Percentiles rank a stretch among this genome's conserved stretches.
Evolutionary conservation across 78 protist species (phyloP).

Genomic region (Tieghemostelium lacteum): DNA sequence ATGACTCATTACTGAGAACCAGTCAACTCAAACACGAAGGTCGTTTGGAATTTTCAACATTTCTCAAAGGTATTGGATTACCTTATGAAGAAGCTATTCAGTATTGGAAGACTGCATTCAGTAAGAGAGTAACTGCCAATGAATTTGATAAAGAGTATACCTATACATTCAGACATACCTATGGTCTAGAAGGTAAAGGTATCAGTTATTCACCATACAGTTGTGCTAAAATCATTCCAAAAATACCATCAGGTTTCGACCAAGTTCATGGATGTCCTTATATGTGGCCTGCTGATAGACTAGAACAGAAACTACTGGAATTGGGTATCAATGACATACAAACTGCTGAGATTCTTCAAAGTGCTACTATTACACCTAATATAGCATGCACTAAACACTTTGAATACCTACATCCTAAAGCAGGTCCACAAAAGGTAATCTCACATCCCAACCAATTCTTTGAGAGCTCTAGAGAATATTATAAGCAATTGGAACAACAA

Average conservation of each 20-base stretch:
- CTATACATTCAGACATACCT: slow-evolving; percentile 91
- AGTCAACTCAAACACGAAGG: slow-evolving; percentile 89
- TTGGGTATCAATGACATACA: slow-evolving; percentile 11
- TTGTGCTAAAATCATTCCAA: slow-evolving; percentile 77
- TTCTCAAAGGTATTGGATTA: slow-evolving; percentile 93
- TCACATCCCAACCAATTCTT: slow-evolving; percentile 77
- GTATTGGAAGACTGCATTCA: slow-evolving; percentile 86
- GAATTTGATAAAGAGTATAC: slow-evolving; percentile 89
- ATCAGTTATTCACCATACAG: slow-evolving; percentile 81
- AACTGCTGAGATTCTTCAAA: slow-evolving; percentile 18
- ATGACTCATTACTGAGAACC: slow-evolving; percentile 28
- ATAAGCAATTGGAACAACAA: background rate
- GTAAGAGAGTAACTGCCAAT: slow-evolving; percentile 67
- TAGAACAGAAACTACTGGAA: slow-evolving; percentile 16
- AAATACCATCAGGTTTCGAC: background rate
- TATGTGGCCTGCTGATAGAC: background rate
- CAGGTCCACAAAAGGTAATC: slow-evolving; percentile 17
- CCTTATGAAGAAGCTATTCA: slow-evolving; percentile 87
- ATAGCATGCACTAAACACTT: slow-evolving; percentile 72
- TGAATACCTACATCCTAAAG: slow-evolving; percentile 38
- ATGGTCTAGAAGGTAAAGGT: slow-evolving; percentile 93
- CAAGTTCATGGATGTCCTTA: slow-evolving; percentile 80
- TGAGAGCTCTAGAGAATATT: slow-evolving; percentile 23
- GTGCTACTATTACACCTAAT: slow-evolving; percentile 16
- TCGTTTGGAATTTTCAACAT: slow-evolving; percentile 90